Evolutionary conservation across 179 eudicot species (phyloP), one percentile per base, ranked within the genome.

Genomic region (Beta corolliflora): DNA sequence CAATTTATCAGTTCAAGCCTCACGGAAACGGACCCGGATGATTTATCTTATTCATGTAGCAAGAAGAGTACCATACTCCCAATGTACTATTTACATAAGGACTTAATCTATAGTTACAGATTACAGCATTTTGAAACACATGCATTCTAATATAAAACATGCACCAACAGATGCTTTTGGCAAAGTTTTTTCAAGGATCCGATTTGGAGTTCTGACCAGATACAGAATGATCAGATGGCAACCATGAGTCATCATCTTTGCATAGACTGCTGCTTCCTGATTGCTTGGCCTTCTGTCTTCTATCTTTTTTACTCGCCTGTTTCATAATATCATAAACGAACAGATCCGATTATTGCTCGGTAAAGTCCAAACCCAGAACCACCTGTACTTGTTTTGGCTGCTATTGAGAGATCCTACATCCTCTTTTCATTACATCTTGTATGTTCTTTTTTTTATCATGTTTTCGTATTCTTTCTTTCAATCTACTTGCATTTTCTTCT

Each of bases 261-360:
- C 81, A 65, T 45, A 54, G 65, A 73, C 64, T 67, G 61, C 36
- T 70, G 68, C 75, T 77, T 78, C 71, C 87, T 66, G 56, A 36
- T 70, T 75, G 87, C 79, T 77, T 85, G 25, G 67, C 76, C 78
- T 86, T 85, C 65, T 85, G 82, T 70, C 76, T 82, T 80, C 64
- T 77, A 12, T 83, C 81, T 84, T 82, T 87, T 82, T 75, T 87
- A 79, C 64, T 84, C 56, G 79, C 84, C 89, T 88, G 80, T 70
- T 68, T 48, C 54, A 54, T 18, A 54, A 73, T 56, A 6, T 25
- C 65, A 56, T 36, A 65, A 59, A 23, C 11, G 58, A 41, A 48
- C 2, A 16, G 41, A 41, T 12, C 60, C 21, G 14, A 45, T 52
- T 16, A 79, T 61, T 46, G 78, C 12, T 13, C 11, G 9, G 45